Evolutionary conservation across 495 filamentous ascomycete genomes (phyloP).

Genomic region (Aspergillus haitiensis): DNA sequence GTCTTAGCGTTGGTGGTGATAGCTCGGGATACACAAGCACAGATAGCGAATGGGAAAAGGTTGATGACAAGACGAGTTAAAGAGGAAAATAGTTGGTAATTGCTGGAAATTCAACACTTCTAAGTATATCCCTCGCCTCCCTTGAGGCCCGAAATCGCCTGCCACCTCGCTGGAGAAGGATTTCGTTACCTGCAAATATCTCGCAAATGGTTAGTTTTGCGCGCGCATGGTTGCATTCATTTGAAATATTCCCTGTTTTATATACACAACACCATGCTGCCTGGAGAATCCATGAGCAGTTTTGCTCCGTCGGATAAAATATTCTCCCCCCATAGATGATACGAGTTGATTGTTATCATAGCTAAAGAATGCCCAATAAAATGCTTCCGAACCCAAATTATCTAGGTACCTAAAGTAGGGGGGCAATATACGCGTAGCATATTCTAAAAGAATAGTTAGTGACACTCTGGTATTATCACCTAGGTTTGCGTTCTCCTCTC

Average conservation of each 20-base stretch:
- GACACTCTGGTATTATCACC: too few relatives aligned
- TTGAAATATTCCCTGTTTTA: not conserved
- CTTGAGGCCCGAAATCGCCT: too few relatives aligned
- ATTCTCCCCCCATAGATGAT: constrained; percentile 22
- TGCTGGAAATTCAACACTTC: too few relatives aligned
- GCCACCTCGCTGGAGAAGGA: too few relatives aligned
- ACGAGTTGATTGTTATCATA: not conserved
- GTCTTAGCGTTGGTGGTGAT: constrained; percentile 44
- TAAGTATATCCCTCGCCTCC: too few relatives aligned
- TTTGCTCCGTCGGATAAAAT: constrained; percentile 14
- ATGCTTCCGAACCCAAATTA: not conserved
- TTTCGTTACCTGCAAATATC: too few relatives aligned
- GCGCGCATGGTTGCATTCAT: not conserved
- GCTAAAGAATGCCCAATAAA: constrained; percentile 1
- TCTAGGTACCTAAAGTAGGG: not conserved
- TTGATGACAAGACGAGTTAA: constrained; percentile 41
- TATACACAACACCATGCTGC: constrained; percentile 3
- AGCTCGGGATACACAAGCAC: constrained; percentile 54
- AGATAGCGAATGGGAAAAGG: constrained; percentile 59
- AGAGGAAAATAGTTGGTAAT: not conserved
- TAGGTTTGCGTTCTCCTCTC: too few relatives aligned
- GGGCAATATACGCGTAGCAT: not conserved
- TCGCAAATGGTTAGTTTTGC: not conserved
- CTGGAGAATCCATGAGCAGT: constrained; percentile 7
- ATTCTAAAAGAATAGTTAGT: not conserved